Evolutionary conservation across 768 basidiomycete species (phyloP).

Genomic region (Mycena vulgaris): DNA sequence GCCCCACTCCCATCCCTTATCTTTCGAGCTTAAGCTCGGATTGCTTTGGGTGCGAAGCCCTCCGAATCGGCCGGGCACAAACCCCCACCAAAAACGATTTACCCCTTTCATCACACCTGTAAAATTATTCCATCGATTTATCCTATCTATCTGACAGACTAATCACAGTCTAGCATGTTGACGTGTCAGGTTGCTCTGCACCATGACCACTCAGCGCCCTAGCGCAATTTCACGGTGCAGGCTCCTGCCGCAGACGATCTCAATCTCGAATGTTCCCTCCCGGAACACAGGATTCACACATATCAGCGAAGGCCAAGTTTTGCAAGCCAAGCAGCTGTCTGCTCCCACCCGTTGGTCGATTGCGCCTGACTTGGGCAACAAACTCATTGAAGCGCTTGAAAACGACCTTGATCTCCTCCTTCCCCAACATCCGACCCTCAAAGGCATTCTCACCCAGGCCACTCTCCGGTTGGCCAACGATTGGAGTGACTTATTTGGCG

Average conservation of each 20-base stretch:
- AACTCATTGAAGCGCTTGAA: not conserved
- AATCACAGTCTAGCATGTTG: too few relatives aligned
- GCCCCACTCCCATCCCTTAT: too few relatives aligned
- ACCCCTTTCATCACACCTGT: too few relatives aligned
- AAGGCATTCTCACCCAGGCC: not conserved
- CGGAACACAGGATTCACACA: not conserved
- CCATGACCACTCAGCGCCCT: not conserved
- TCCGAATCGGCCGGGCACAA: too few relatives aligned
- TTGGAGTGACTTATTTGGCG: not conserved
- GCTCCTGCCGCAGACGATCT: slow-evolving; percentile 5
- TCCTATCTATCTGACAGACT: too few relatives aligned
- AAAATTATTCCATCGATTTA: too few relatives aligned
- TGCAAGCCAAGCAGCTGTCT: not conserved
- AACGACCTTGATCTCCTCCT: not conserved
- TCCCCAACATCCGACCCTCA: not conserved
- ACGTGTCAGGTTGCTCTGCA: too few relatives aligned
- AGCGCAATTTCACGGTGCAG: slow-evolving; percentile 12
- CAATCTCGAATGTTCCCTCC: not conserved
- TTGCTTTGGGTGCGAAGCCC: too few relatives aligned
- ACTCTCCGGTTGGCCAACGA: not conserved
- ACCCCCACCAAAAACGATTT: too few relatives aligned
- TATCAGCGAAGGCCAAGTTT: not conserved
- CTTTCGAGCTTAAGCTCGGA: too few relatives aligned
- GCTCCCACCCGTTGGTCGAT: slow-evolving; percentile 10
- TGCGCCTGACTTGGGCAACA: not conserved